Base-by-base conservation (phyloP, 139 green algal species). In the Volvox reticuliferus region DNA sequence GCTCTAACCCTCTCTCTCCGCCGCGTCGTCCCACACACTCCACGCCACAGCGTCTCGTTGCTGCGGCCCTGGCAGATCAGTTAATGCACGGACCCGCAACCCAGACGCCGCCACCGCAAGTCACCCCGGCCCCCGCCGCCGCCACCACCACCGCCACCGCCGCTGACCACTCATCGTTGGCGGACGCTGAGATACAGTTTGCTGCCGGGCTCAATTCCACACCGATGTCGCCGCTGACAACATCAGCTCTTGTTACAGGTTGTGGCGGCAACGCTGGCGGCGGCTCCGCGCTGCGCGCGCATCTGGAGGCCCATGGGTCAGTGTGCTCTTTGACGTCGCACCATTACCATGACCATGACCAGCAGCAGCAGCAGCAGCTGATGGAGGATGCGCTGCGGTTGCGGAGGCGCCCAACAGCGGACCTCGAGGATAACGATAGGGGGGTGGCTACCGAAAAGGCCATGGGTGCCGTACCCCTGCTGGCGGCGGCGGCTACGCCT, bases 21-120 rank as follows among this genome's bases (percentile, higher is more conserved):
- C 65, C 65, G 65, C 65, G 12, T 2, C 24, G 5, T 73, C 12
- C 65, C 65, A 9, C 21, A 24, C 5, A 6, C 76, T 55, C 78
- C 16, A 0, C 78, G 1, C 78, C 37, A 1, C 79, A 86, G 79
- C 26, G 50, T 16, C 83, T 88, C 32, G 67, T 88, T 3, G 83
- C 83, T 13, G 67, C 83, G 0, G 83, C 83, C 21, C 83, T 88
- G 35, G 83, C 83, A 0, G 83, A 88, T 37, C 83, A 88, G 36
- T 5, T 80, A 2, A 80, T 88, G 83, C 83, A 88, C 24, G 83
- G 67, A n/a, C 83, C 83, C 24, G 35, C 37, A 28, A 55, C 24
- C 16, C 50, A 28, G 36, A 26, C 79, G 37, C 20, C 79, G 79
- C 3, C 65, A 12, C 65, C 5, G 65, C 21, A 28, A 30, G 24